Base-by-base conservation (phyloP, 768 basidiomycete genomes). In the Hygrophoropsis aurantiaca region DNA sequence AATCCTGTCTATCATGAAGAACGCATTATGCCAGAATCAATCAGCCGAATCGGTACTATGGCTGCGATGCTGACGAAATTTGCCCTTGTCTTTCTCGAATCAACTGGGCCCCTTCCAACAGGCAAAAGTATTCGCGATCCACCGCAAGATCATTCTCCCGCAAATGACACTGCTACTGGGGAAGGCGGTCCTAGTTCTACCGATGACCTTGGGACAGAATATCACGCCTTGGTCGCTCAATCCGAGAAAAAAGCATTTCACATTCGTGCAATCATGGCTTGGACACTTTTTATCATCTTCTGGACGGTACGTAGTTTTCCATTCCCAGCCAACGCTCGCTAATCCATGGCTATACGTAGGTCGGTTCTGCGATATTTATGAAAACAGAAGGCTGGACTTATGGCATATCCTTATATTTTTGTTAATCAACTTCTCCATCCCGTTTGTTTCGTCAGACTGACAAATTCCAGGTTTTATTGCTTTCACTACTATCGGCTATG, bases 401-500 rank as follows among this genome's bases (percentile, higher is more conserved):
- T 58, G 84, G 82, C 1, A 51, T 58, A 13, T 74, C 87, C 0
- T 56, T 87, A 48, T 90, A 90, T 58, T 90, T 90, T 57, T 90
- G 89, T 87, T 48, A 51, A 80, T 60, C 34, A 16, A 37, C 18
- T 46, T 11, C 4, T 21, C 25, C 7, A 3, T n/a, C 15, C 11
- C 18, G 1, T 15, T 44, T 47, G 41, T 27, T 30, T 32, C 13
- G 11, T 38, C 40, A 30, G 27, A 30, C 27, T 30, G 27, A 38
- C 33, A 20, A 19, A 34, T 15, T 2, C 25, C 50, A 88, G 87
- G 87, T 58, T 84, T 87, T 56, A 67, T 85, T 41, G 64, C 85
- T 9, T 90, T 91, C 67, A 79, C 80, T 1, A 88, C 85, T 1
- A 81, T 90, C 23, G 89, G 88, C 11, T 87, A 83, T 53, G 83